These are phyloP conservation scores for Mucor lusitanicus DNA, from an alignment of 371 early-diverging fungal genomes.

Conservation along the genomic window DNA sequence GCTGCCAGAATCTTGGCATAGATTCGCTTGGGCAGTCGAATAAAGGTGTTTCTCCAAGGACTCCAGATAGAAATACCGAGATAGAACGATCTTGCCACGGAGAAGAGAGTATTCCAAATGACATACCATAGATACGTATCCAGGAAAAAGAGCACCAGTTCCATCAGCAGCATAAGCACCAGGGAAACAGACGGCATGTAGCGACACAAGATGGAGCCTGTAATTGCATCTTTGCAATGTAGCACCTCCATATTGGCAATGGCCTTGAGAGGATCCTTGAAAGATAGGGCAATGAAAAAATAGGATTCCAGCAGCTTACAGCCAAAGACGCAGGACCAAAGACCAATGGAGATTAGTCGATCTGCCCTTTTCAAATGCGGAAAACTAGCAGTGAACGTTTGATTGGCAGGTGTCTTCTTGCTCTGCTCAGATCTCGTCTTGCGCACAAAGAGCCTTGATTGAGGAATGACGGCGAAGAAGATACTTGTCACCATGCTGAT, in stretches of 20 bases:
- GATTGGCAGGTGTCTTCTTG: conserved; percentile 57
- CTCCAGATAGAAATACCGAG: conserved; percentile 85
- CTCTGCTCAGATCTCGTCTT: not conserved
- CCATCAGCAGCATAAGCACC: conserved; percentile 71
- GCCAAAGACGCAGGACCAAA: conserved; percentile 77
- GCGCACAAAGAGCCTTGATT: conserved; percentile 30
- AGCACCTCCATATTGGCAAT: conserved; percentile 53
- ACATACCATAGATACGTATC: conserved; percentile 93
- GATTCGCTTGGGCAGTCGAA: conserved; percentile 82
- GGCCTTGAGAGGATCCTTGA: conserved; percentile 78
- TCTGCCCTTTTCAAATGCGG: conserved; percentile 70
- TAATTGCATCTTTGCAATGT: conserved; percentile 55
- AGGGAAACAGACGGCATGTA: conserved; percentile 71
- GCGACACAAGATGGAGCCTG: conserved; percentile 55
- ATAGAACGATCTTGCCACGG: conserved; percentile 76
- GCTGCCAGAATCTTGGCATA: conserved; percentile 77
- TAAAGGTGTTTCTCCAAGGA: conserved; percentile 85
- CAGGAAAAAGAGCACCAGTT: conserved; percentile 79
- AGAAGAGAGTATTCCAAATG: conserved; percentile 80
- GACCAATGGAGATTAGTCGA: conserved; percentile 67
- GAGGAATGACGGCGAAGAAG: conserved; percentile 65
- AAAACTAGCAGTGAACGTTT: conserved; percentile 79
- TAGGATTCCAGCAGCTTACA: conserved; percentile 83
- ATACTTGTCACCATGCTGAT: conserved; percentile 67
- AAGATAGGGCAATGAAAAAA: conserved; percentile 77